phyloP scores from a whole-genome alignment of 192 early-diverging fungal genomes.

The Coemansia sp. region DNA sequence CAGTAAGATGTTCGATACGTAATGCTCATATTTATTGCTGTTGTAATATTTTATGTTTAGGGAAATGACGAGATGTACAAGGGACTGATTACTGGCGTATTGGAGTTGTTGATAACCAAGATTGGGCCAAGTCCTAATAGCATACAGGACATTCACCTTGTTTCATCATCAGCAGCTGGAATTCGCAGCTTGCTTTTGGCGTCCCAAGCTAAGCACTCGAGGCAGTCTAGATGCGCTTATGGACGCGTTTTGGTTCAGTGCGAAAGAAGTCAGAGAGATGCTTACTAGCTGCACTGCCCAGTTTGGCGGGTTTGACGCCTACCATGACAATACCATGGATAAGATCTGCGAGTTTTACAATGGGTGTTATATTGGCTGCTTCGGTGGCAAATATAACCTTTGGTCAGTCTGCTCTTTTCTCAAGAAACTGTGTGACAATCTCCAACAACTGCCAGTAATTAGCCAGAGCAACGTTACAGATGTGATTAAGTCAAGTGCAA shows the following conservation, averaged over 20 bases:
- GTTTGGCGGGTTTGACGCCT: neutral
- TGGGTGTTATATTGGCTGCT: neutral
- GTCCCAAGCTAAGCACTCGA: neutral
- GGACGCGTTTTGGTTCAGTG: neutral
- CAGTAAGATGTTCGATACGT: neutral
- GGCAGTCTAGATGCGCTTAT: neutral
- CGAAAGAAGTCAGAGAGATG: neutral
- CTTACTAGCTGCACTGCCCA: neutral
- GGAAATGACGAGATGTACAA: slow-evolving; percentile 17
- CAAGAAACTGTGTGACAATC: neutral
- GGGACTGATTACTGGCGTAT: slow-evolving; percentile 33
- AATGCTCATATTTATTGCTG: neutral
- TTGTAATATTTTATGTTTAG: neutral
- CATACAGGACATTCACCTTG: neutral
- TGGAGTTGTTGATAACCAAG: slow-evolving; percentile 31
- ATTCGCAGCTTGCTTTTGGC: neutral
- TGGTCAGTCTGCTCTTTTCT: neutral
- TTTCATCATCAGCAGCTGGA: neutral
- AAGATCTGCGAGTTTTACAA: neutral
- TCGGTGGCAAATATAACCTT: neutral
- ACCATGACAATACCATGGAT: neutral
- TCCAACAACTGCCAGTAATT: neutral
- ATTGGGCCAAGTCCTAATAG: neutral
- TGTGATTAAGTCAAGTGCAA: neutral
- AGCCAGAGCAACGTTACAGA: neutral